Evolutionary conservation across 352 stramenopile species (phyloP).

Genomic region (Pythium sp.): DNA sequence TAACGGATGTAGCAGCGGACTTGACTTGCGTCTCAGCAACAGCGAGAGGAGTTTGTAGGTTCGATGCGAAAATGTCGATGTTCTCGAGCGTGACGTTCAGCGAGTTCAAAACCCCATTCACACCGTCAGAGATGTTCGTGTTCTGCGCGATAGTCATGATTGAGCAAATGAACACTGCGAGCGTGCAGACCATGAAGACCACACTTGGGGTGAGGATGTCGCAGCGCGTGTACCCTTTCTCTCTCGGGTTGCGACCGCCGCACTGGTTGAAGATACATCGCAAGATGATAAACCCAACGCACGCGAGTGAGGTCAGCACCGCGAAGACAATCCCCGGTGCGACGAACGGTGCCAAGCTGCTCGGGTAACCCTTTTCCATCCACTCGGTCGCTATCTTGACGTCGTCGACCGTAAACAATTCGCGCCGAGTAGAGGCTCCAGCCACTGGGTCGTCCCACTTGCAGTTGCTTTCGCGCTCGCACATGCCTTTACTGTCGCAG

Average conservation of each 20-base stretch:
- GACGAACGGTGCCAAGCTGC: conserved; percentile 62
- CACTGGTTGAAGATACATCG: conserved; percentile 83
- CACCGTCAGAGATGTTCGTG: conserved; percentile 72
- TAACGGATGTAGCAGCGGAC: conserved; percentile 40
- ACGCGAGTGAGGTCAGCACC: conserved; percentile 55
- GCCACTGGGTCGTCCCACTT: conserved; percentile 70
- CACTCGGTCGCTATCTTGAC: conserved; percentile 56
- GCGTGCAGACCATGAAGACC: conserved; percentile 58
- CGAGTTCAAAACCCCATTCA: conserved; percentile 61
- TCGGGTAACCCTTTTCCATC: conserved; percentile 67
- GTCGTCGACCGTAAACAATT: conserved; percentile 57
- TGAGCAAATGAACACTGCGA: conserved; percentile 80
- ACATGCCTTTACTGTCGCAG: conserved; percentile 59
- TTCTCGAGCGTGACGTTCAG: conserved; percentile 73
- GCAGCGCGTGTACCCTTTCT: conserved; percentile 82
- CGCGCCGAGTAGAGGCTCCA: conserved; percentile 32
- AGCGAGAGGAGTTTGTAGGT: conserved; percentile 53
- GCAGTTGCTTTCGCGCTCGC: conserved; percentile 76
- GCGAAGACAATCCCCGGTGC: conserved; percentile 71
- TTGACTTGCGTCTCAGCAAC: conserved; percentile 38
- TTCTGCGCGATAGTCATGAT: conserved; percentile 74
- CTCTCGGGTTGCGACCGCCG: conserved; percentile 62
- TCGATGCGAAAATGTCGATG: conserved; percentile 67
- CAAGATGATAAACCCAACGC: conserved; percentile 59
- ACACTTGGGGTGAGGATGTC: conserved; percentile 65